A percentile compares a stretch with the other conserved stretches of the same genome.
Conservation (phyloP, 2,329 filamentous ascomycete species). For the Aspergillus carbonarius region DNA sequence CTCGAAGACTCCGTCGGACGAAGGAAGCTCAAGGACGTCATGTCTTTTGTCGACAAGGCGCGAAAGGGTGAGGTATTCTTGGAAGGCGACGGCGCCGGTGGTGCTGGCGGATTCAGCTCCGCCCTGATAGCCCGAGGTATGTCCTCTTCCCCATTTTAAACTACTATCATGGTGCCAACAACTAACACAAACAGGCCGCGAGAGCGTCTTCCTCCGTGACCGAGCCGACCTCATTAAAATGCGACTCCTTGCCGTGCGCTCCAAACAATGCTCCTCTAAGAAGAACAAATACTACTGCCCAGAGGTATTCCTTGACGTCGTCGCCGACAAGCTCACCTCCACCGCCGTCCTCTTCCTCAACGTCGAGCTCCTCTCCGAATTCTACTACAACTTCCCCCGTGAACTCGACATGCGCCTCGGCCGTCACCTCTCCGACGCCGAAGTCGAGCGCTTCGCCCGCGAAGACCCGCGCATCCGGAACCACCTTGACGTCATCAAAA, state of each 20-base stretch:
- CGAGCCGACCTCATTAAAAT: constrained; percentile 87
- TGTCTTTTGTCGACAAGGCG: constrained; percentile 86
- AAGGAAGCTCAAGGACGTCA: constrained; percentile 84
- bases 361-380: constrained; percentile 92
- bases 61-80: constrained; percentile 80
- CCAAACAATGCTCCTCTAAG: constrained; percentile 77
- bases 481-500: constrained; percentile 86
- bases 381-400: constrained; percentile 95
- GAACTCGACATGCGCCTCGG: constrained; percentile 86
- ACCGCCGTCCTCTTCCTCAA: constrained; percentile 97
- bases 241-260: constrained; percentile 82
- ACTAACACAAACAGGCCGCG: constrained; percentile 62
- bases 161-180: not conserved
- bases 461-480: constrained; percentile 88
- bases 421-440: constrained; percentile 70
- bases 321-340: constrained; percentile 88
- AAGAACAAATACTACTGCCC: constrained; percentile 97
- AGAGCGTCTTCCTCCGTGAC: constrained; percentile 91
- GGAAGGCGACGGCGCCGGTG: constrained; percentile 78
- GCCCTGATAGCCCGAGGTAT: constrained; percentile 79
- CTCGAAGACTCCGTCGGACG: constrained; percentile 77
- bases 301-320: constrained; percentile 95
- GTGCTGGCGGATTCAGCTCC: constrained; percentile 90
- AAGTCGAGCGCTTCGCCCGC: constrained; percentile 86
- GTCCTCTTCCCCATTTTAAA: constrained; percentile 21